Base-by-base conservation (phyloP, 768 basidiomycete species). In the Grammothele lineata region DNA sequence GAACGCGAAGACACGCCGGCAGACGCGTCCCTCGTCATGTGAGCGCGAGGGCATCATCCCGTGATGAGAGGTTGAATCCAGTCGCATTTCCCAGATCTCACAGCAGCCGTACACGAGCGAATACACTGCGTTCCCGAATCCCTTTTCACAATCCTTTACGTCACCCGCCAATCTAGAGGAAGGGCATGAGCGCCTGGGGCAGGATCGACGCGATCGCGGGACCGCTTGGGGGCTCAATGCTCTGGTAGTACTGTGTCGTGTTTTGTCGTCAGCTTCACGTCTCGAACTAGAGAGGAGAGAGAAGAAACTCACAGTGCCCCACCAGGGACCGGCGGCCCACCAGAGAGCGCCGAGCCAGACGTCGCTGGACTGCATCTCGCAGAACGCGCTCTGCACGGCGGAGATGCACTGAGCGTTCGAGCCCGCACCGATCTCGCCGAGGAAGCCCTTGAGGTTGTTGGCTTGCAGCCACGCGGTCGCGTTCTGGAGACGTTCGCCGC, bases 291-390 rank as follows among this genome's bases (percentile, higher is more conserved):
- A 14, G 21, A 41, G 10, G 19, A 3, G 8, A 17, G 1, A 33
- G 39, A 32, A 32, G 9, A 33, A 6, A 75, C 76, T 65, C 56
- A 78, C 77, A 61, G 51, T 58, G 27, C 70, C 73, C 78, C 78
- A 79, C 77, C 80, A 81, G 36, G 77, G 79, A 1, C 80, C 80
- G 50, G 79, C 80, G 48, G 79, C 77, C 81, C 79, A 81, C 75
- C 76, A 81, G 22, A 64, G 58, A 10, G 64, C 63, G 51, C 74
- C 81, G 47, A 83, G 65, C 80, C 80, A 82, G n/a, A 71, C 75
- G 50, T 46, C 51, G 24, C 75, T 70, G 54, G 73, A 64, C 58
- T 82, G 81, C 78, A 83, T 75, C 44, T 70, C 54, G 64, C 78
- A 81, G 22, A 83, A 57, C 14, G 79, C 79, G 35, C 80, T 75